These are phyloP conservation scores for Protostelium mycophagum DNA, from an alignment of 78 protist species.

Conservation along the genomic window DNA sequence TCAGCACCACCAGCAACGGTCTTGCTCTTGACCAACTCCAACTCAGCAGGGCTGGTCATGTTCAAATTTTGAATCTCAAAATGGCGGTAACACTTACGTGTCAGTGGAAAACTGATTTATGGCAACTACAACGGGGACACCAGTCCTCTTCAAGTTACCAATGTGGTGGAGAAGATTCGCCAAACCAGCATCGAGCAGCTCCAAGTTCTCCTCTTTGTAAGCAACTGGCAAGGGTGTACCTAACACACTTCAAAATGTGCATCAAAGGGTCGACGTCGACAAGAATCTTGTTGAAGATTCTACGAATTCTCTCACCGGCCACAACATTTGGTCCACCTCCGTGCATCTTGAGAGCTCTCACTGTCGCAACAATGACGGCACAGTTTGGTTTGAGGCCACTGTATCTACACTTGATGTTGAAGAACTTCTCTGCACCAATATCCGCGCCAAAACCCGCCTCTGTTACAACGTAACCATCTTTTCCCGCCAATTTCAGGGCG, in stretches of 20 bases:
- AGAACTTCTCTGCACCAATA: constrained; percentile 95
- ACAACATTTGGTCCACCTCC: constrained; percentile 84
- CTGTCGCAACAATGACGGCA: constrained; percentile 90
- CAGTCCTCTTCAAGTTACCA: constrained; percentile 66
- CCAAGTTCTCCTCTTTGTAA: constrained; percentile 55
- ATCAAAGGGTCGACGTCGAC: background rate
- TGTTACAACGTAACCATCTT: constrained; percentile 90
- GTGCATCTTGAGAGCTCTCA: constrained; percentile 96
- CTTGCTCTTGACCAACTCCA: constrained; percentile 24
- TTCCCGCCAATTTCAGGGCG: constrained; percentile 92
- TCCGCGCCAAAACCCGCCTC: constrained; percentile 96
- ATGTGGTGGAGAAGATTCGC: constrained; percentile 73
- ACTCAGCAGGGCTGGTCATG: constrained; percentile 33
- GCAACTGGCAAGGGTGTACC: constrained; percentile 52
- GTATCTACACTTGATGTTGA: constrained; percentile 94
- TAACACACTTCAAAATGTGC: background rate
- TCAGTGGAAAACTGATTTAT: constrained; percentile 75
- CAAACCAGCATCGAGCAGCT: constrained; percentile 54
- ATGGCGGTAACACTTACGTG: background rate
- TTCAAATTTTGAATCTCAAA: background rate
- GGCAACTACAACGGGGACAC: constrained; percentile 90
- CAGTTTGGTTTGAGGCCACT: constrained; percentile 77
- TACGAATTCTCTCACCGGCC: constrained; percentile 45
- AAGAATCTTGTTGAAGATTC: background rate
- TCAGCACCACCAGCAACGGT: constrained; percentile 80